Evolutionary conservation across 306 rosid genomes (phyloP), one percentile per base, ranked within the genome.

Genomic region (Trichosanthes truncata): DNA sequence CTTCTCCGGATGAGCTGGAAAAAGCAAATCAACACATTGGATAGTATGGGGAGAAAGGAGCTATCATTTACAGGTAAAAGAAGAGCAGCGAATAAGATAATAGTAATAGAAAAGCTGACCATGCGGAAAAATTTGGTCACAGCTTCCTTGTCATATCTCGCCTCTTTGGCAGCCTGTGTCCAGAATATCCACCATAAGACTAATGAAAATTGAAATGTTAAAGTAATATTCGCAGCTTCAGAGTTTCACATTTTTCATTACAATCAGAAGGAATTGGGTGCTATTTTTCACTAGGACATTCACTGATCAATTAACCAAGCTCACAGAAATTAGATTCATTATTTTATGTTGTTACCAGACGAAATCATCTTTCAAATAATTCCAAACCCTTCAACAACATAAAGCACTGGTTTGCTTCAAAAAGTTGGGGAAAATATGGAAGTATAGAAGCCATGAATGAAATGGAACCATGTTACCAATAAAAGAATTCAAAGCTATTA

Each of bases 81-180:
- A 60, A 78, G 25, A 45, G 33, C 69, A 60, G 52, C 4, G 10
- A 59, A 61, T 17, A 9, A 78, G 40, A 43, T 71, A 71, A 77
- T 13, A 62, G 49, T 55, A 76, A 82, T 10, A 79, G 31, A 38
- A 81, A 71, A 63, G 86, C 96, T 80, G 63, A 96, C 99, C 98
- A 38, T 84, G 83, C 86, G 93, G 83, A 96, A 96, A 82, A 96
- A 96, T 80, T 88, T 96, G 84, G 81, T 82, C 85, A 93, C 91
- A 18, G 96, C 97, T 89, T 96, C 99, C 83, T 93, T 96, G 89
- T 96, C 99, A 80, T 87, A 88, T 83, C 98, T 93, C 57, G 97
- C 93, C 74, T 96, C 97, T 89, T 90, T 96, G 74, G 96, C 98
- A 69, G 99, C 98, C 99, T 96, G 88, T 55, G 67, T 56, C 29